Percentiles rank a stretch among this genome's conserved stretches.
Conservation (phyloP, 768 basidiomycete genomes). For the Daedaleopsis sinensis region DNA sequence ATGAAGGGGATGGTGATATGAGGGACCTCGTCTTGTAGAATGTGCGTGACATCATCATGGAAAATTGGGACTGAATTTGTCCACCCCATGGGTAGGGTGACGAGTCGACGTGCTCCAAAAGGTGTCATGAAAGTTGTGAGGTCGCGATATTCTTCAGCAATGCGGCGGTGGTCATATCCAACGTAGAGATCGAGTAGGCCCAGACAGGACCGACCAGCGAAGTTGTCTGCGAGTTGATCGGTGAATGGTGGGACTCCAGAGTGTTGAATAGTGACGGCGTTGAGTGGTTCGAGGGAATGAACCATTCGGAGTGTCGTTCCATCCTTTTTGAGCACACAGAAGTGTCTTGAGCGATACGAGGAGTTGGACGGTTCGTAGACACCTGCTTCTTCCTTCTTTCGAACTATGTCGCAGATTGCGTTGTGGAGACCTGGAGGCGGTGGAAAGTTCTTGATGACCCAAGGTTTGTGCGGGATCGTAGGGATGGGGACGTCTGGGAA, state of each 20-base stretch:
- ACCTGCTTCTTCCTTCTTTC: constrained; percentile 39
- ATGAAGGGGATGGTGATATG: constrained; percentile 39
- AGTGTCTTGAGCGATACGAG: constrained; percentile 44
- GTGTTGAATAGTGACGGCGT: constrained; percentile 22
- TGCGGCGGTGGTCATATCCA: constrained; percentile 39
- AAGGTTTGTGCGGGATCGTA: constrained; percentile 32
- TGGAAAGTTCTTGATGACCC: constrained; percentile 31
- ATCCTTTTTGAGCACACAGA: constrained; percentile 38
- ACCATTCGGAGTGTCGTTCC: constrained; percentile 24
- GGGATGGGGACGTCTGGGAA: constrained; percentile 36
- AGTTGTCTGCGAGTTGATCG: constrained; percentile 21
- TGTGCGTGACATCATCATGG: constrained; percentile 39
- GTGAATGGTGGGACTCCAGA: constrained; percentile 20
- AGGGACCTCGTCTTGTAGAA: constrained; percentile 37
- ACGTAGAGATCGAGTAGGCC: constrained; percentile 31
- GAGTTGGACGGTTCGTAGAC: constrained; percentile 44
- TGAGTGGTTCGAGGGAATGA: constrained; percentile 31
- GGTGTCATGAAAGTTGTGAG: constrained; percentile 46
- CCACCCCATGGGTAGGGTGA: constrained; percentile 43
- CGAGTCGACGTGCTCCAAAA: constrained; percentile 35
- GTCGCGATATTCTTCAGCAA: constrained; percentile 36
- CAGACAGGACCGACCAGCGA: constrained; percentile 15
- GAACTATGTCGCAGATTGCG: constrained; percentile 36
- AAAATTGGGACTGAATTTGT: constrained; percentile 45
- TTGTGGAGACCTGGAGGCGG: constrained; percentile 29